Base-by-base conservation (phyloP, 192 early-diverging fungal genomes). In the Dispira simplex region DNA sequence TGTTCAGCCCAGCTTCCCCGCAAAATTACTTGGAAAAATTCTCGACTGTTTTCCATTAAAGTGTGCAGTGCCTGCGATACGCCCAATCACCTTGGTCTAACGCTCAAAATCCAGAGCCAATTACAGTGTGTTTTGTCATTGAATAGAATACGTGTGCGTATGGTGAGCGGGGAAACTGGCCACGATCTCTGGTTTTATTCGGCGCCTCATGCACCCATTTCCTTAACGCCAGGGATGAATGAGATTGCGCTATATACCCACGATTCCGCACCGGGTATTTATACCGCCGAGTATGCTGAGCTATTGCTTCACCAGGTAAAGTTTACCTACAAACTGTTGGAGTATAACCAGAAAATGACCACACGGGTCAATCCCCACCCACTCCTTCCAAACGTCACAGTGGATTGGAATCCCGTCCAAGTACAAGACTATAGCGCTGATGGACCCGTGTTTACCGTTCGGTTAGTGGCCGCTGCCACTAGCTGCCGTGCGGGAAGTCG, bases 131-230 rank as follows among this genome's bases (percentile, higher is more conserved):
- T 21, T 28, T 14, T 56, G 23, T 56, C 54, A 2, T 14, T 25
- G 25, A 21, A 14, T 28, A 13, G 28, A 14, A 21, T 56, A 28
- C 54, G 54, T 21, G 23, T 56, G 8, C 54, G 25, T 25, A 14
- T 56, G 23, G 54, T 56, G 54, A 28, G 54, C 16, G 54, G 54
- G 13, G 54, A 56, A 14, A 56, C 25, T 21, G 25, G 54, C 8
- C 54, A 56, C 54, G 54, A 56, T 28, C 54, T 56, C 54, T 56
- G 54, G 54, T 56, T 56, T 26, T 12, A 3, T 28, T 14, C 54
- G 20, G 13, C 16, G 16, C 20, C 54, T 13, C 3, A 18, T 21
- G 0, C 12, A 13, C 21, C 32, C 32, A 39, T 56, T 13, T 21
- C 21, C 54, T 25, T 56, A 14, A 21, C 28, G 13, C 25, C 54